Percentiles rank a stretch among this genome's conserved stretches.
phyloP scores from a whole-genome alignment of 768 basidiomycete species.

The Russula abietina region DNA sequence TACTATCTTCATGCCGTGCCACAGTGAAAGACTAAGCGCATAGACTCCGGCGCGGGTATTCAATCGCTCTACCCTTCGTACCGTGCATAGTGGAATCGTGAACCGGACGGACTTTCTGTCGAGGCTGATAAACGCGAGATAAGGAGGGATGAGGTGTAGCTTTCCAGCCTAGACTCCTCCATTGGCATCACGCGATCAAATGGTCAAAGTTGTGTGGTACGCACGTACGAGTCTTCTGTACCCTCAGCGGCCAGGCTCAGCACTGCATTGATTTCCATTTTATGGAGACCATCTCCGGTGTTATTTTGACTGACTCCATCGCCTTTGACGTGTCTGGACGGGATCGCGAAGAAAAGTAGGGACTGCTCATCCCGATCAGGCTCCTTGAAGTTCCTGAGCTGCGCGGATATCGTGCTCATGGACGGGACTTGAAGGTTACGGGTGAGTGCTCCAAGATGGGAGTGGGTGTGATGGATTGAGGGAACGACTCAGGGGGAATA shows the following conservation, averaged over 20 bases:
- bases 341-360: constrained; percentile 82
- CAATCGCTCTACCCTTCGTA: constrained; percentile 88
- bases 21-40: constrained; percentile 88
- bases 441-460: neutral
- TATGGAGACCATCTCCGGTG: constrained; percentile 43
- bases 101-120: constrained; percentile 91
- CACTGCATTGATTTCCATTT: constrained; percentile 86
- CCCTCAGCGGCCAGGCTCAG: constrained; percentile 70
- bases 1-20: constrained; percentile 93
- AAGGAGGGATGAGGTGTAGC: constrained; percentile 82
- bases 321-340: constrained; percentile 34
- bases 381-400: constrained; percentile 88
- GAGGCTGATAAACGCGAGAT: constrained; percentile 81
- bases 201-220: constrained; percentile 2
- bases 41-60: constrained; percentile 94
- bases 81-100: constrained; percentile 85
- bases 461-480: neutral
- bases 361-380: constrained; percentile 83
- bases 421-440: constrained; percentile 3
- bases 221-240: constrained; percentile 87
- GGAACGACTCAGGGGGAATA: neutral
- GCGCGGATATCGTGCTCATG: constrained; percentile 82
- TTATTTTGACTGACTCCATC: constrained; percentile 26
- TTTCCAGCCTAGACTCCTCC: constrained; percentile 72
- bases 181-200: constrained; percentile 1